Evolutionary conservation across 345 rosid species (phyloP), one percentile per base, ranked within the genome.

Genomic region (Corchorus olitorius): DNA sequence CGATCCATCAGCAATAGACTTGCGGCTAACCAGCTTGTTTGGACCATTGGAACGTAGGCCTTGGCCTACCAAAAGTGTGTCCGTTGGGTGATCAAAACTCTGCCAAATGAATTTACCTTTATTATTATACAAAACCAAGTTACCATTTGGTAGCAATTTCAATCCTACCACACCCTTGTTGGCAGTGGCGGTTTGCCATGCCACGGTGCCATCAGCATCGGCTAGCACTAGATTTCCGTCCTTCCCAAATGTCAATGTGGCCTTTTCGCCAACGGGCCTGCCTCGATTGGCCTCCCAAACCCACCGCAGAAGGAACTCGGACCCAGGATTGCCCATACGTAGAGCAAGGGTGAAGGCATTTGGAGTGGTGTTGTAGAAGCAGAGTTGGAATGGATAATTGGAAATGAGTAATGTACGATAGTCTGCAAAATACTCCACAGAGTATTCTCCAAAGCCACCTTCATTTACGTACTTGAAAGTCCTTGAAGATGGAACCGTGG

Each of bases 281-380:
- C 87, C 87, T 1, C 89, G 61, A 72, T 89, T 90, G 16, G 94
- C 98, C 73, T 90, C 94, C 96, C 94, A 92, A 0, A 88, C 96
- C 89, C 88, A 88, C 15, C 90, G 68, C 33, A 78, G 75, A 1
- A 83, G 45, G 0, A 88, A 82, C 17, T 83, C 85, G 15, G 89
- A 83, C 39, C 77, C 73, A 41, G 35, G 72, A 39, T 73, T 76
- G 6, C 85, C 95, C 76, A 87, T 86, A 10, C 92, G 81, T 0
- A 89, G 73, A 15, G 89, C 89, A 17, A 91, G 73, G 3, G 90
- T 89, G 84, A 67, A 93, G 43, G 85, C 90, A 71, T 87, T 84
- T 4, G 90, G 85, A 39, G 92, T 91, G 55, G 89, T 92, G 78
- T 86, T 89, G 53, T 86, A 88, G 62, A 90, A 92, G 80, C 84